phyloP scores from a whole-genome alignment of 1,139 yeast genomes.

The Nakaseomyces sp. region DNA sequence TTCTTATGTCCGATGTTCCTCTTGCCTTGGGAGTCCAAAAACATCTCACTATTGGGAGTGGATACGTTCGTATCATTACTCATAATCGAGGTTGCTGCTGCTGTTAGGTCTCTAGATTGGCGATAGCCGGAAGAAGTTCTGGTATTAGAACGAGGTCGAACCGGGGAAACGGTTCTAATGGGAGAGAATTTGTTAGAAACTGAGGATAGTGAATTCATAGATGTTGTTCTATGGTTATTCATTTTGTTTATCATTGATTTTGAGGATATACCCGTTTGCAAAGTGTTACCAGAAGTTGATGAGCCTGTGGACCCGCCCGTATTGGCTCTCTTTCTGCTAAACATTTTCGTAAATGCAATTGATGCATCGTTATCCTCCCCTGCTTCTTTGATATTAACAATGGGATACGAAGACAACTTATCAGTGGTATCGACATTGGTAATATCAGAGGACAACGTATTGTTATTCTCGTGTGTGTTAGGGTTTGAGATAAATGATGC shows the following conservation, averaged over 20 bases:
- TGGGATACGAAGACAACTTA: not conserved
- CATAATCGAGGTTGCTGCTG: conserved; percentile 10
- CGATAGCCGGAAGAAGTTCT: conserved; percentile 21
- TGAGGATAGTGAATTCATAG: conserved; percentile 24
- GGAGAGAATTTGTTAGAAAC: conserved; percentile 25
- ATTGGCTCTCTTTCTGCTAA: conserved; percentile 28
- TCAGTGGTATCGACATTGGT: conserved; percentile 2
- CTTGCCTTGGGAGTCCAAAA: conserved; percentile 17
- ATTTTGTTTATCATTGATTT: conserved; percentile 7
- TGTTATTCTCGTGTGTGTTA: not conserved
- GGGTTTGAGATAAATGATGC: conserved; percentile 2
- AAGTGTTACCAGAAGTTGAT: conserved; percentile 6
- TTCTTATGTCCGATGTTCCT: conserved; percentile 15
- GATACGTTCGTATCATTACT: conserved; percentile 5
- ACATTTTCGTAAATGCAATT: conserved; percentile 30
- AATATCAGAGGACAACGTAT: not conserved
- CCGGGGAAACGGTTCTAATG: conserved; percentile 26
- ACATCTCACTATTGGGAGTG: conserved; percentile 14
- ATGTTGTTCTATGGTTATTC: conserved; percentile 19
- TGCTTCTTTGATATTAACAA: not conserved
- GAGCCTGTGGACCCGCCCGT: conserved; percentile 26
- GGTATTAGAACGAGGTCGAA: conserved; percentile 26
- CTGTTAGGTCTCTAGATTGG: conserved; percentile 21
- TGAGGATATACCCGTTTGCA: not conserved
- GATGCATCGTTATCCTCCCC: conserved; percentile 32